A percentile compares a stretch with the other conserved stretches of the same genome.
Evolutionary conservation across 1,284 basidiomycete genomes (phyloP).

Genomic region (Laetiporus sulphureus): DNA sequence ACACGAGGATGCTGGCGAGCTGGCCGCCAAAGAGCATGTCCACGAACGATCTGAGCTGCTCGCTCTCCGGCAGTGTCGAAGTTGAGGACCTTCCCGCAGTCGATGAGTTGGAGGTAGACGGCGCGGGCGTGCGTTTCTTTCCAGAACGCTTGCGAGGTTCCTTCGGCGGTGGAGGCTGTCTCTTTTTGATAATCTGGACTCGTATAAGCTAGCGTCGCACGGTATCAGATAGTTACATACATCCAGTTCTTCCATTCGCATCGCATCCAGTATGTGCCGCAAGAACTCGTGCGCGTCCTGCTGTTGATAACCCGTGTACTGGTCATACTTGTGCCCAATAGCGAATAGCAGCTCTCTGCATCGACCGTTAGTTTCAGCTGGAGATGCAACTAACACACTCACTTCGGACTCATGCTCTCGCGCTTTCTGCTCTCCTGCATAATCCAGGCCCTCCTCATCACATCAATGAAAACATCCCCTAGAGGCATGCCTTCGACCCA

Average conservation of each 20-base stretch:
- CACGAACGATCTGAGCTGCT: conserved; percentile 64
- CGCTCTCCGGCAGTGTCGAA: conserved; percentile 27
- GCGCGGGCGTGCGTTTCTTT: conserved; percentile 6
- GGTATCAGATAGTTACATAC: conserved; percentile 40
- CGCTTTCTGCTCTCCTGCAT: conserved; percentile 42
- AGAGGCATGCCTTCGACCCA: conserved; percentile 57
- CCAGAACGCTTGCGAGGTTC: conserved; percentile 29
- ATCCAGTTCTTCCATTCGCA: conserved; percentile 93
- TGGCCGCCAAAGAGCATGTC: conserved; percentile 89
- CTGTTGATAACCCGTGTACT: conserved; percentile 87
- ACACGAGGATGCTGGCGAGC: conserved; percentile 86
- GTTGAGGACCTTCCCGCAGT: neutral
- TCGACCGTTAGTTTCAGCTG: neutral
- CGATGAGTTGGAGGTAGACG: conserved; percentile 1
- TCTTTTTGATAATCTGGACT: conserved; percentile 76
- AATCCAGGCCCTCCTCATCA: conserved; percentile 56
- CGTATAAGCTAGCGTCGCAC: too few species aligned
- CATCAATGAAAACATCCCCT: conserved; percentile 52
- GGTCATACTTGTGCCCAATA: conserved; percentile 83
- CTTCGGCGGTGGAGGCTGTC: conserved; percentile 44
- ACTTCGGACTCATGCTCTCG: conserved; percentile 61
- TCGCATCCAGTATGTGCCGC: conserved; percentile 84
- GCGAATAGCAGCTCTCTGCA: conserved; percentile 52
- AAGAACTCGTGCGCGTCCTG: conserved; percentile 95
- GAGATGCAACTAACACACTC: conserved; percentile 20